Percentiles rank a stretch among this genome's conserved stretches.
These are phyloP conservation scores for Ananas comosus DNA, from an alignment of 176 grass and related monocot genomes.

Conservation along the genomic window DNA sequence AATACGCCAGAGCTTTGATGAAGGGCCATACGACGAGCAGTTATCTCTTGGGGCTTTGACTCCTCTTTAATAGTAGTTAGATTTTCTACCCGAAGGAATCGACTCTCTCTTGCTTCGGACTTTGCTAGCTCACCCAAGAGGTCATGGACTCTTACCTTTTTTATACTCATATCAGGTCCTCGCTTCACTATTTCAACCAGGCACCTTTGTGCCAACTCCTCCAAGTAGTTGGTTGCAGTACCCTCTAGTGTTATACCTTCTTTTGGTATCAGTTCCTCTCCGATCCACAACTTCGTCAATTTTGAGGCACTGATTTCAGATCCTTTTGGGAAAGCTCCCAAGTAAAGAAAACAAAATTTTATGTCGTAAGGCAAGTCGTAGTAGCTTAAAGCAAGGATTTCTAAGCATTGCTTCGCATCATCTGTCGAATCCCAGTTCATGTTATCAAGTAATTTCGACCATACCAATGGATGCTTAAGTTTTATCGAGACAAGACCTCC, in stretches of 20 bases:
- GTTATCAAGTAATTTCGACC: background rate
- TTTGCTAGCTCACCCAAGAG: background rate
- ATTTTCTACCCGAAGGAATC: background rate
- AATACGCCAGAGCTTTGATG: background rate
- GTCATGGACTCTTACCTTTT: background rate
- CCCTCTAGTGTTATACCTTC: too few relatives aligned
- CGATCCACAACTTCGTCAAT: background rate
- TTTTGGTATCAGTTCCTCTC: background rate
- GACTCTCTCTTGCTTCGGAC: background rate
- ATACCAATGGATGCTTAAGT: background rate
- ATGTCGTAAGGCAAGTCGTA: background rate
- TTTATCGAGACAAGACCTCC: background rate
- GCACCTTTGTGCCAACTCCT: too few relatives aligned
- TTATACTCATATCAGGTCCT: too few relatives aligned
- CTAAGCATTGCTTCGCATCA: background rate
- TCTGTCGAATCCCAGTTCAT: background rate
- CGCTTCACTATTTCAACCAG: too few relatives aligned
- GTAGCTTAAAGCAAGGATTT: constrained; percentile 1
- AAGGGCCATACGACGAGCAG: background rate
- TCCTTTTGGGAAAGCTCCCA: background rate
- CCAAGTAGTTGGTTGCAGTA: too few relatives aligned
- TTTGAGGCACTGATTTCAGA: background rate
- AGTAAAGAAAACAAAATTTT: constrained; percentile 5
- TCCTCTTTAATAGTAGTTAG: background rate
- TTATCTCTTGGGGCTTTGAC: background rate